A percentile compares a stretch with the other conserved stretches of the same genome.
Conservation (phyloP, 352 stramenopile species). For the Plasmopara halstedii region DNA sequence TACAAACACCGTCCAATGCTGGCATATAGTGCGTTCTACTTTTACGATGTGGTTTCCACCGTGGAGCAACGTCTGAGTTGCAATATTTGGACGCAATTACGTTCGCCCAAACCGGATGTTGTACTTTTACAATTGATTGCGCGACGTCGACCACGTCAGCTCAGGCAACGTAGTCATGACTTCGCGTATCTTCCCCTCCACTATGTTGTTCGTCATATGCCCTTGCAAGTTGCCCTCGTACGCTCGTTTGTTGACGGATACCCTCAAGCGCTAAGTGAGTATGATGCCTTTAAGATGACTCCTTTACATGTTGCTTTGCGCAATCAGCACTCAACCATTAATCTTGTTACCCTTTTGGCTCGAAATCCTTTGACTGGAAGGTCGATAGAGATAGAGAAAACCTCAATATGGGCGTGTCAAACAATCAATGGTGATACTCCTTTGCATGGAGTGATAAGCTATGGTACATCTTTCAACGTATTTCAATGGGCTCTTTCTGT, state of each 20-base stretch:
- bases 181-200: slow-evolving; percentile 45
- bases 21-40: slow-evolving; percentile 30
- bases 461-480: slow-evolving; percentile 28
- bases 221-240: slow-evolving; percentile 28
- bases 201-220: slow-evolving; percentile 31
- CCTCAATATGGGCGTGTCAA: slow-evolving; percentile 12
- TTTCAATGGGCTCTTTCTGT: slow-evolving; percentile 28
- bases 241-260: slow-evolving; percentile 31
- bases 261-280: slow-evolving; percentile 26
- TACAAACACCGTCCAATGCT: slow-evolving; percentile 18
- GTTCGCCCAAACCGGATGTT: slow-evolving; percentile 16
- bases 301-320: slow-evolving; percentile 55
- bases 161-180: slow-evolving; percentile 40
- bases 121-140: slow-evolving; percentile 46
- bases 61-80: slow-evolving; percentile 36
- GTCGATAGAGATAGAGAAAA: slow-evolving; percentile 1
- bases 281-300: slow-evolving; percentile 51
- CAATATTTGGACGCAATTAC: slow-evolving; percentile 44
- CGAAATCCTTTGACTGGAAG: slow-evolving; percentile 20
- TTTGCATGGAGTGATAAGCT: slow-evolving; percentile 27
- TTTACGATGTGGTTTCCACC: slow-evolving; percentile 32
- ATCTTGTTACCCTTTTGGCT: too few species aligned
- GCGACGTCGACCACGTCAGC: slow-evolving; percentile 35
- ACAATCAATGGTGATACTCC: slow-evolving; percentile 30
- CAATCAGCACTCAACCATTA: slow-evolving; percentile 17